A percentile compares a stretch with the other conserved stretches of the same genome.
Evolutionary conservation across 2,329 filamentous ascomycete genomes (phyloP).

Genomic region (Cordyceps cateniannulata): DNA sequence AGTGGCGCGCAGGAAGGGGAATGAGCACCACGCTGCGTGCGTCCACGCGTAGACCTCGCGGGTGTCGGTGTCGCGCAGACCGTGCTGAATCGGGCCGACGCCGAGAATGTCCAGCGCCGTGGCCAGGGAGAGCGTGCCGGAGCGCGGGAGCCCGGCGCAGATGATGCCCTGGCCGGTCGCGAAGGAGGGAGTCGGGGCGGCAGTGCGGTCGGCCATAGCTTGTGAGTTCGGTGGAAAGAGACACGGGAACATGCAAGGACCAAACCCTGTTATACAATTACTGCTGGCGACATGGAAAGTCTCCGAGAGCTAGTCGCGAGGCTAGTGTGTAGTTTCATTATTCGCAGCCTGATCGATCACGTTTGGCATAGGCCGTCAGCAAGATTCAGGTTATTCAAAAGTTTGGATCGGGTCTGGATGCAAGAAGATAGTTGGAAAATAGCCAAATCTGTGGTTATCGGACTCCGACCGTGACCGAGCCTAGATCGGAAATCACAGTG

Average conservation of each 20-base stretch:
- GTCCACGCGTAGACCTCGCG: conserved; percentile 7
- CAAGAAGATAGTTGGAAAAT: neutral
- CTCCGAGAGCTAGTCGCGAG: neutral
- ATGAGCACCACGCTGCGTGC: conserved; percentile 1
- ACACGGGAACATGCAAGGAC: too few species aligned
- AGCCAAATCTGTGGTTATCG: neutral
- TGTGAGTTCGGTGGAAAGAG: neutral
- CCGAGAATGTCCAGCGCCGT: neutral
- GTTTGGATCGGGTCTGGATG: neutral
- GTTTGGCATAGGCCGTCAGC: too few species aligned
- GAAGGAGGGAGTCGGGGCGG: neutral
- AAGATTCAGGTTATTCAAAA: neutral
- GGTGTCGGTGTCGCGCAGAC: neutral
- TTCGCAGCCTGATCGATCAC: neutral
- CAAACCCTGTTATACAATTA: neutral
- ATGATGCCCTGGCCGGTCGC: conserved; percentile 1
- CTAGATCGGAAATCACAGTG: neutral
- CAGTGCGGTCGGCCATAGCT: neutral
- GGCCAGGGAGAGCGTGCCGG: conserved; percentile 1
- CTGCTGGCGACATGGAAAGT: neutral
- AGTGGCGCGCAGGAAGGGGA: neutral
- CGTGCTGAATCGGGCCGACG: conserved; percentile 2
- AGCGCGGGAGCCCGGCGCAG: conserved; percentile 5
- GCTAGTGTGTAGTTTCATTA: neutral
- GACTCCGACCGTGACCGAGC: conserved; percentile 4